These are phyloP conservation scores for Hyaloscypha variabilis DNA, from an alignment of 495 filamentous ascomycete species.

Conservation along the genomic window DNA sequence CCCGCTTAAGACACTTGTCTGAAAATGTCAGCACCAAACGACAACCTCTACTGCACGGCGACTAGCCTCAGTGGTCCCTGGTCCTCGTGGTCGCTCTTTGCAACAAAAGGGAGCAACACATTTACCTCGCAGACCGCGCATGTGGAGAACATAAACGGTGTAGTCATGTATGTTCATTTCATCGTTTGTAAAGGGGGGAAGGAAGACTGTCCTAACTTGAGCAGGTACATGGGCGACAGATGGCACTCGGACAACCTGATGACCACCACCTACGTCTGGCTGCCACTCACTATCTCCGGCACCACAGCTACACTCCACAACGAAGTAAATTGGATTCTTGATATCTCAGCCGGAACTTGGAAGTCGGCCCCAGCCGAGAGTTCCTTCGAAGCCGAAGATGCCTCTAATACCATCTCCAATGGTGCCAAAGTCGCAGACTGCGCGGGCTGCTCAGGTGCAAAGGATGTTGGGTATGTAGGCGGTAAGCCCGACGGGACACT, in stretches of 20 bases:
- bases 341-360: slow-evolving; percentile 43
- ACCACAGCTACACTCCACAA: slow-evolving; percentile 50
- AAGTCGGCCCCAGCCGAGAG: slow-evolving; percentile 44
- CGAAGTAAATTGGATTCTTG: slow-evolving; percentile 55
- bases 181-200: slow-evolving; percentile 53
- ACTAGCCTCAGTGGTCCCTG: slow-evolving; percentile 43
- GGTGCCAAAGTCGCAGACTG: slow-evolving; percentile 37
- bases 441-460: slow-evolving; percentile 46
- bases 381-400: slow-evolving; percentile 51
- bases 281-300: slow-evolving; percentile 60
- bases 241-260: slow-evolving; percentile 62
- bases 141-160: slow-evolving; percentile 25
- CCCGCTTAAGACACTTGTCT: no score
- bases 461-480: slow-evolving; percentile 56
- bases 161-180: slow-evolving; percentile 38
- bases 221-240: slow-evolving; percentile 69
- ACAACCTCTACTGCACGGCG: slow-evolving; percentile 56
- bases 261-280: slow-evolving; percentile 66
- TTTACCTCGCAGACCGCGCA: slow-evolving; percentile 34
- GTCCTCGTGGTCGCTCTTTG: slow-evolving; percentile 62
- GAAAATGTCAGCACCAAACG: slow-evolving; percentile 64
- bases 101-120: slow-evolving; percentile 51
- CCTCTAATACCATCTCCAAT: slow-evolving; percentile 28
- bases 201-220: slow-evolving; percentile 37
- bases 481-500: slow-evolving; percentile 46